Percentiles rank a stretch among this genome's conserved stretches.
These are phyloP conservation scores for Sistotremastrum suecicum DNA, from an alignment of 768 basidiomycete genomes.

Conservation along the genomic window DNA sequence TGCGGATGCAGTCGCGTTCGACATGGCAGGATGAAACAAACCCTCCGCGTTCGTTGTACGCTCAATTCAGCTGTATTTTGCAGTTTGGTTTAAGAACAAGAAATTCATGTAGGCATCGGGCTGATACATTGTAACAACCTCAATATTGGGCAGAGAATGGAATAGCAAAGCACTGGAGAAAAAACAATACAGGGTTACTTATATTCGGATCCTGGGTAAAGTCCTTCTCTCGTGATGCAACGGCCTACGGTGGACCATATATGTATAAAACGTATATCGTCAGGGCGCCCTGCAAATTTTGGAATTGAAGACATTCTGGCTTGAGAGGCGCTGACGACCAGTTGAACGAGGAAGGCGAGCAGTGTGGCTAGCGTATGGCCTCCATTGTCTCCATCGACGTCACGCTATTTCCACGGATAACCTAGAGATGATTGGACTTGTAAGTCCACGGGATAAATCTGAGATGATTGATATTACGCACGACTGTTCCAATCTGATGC, in stretches of 20 bases:
- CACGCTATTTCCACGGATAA: constrained; percentile 93
- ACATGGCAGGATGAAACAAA: no score
- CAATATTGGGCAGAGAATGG: no score
- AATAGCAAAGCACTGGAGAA: no score
- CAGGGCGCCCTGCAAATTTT: background rate
- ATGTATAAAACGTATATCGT: background rate
- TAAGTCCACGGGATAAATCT: background rate
- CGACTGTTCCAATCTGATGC: constrained; percentile 83
- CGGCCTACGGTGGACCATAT: constrained; percentile 2
- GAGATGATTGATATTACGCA: constrained; percentile 26
- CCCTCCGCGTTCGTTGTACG: no score
- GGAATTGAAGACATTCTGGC: constrained; percentile 1
- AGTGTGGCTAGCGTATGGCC: constrained; percentile 26
- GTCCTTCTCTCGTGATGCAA: constrained; percentile 7
- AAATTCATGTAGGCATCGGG: no score
- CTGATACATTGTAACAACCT: no score
- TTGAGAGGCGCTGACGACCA: constrained; percentile 11
- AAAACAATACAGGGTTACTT: no score
- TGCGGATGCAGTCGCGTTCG: no score
- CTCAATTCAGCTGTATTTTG: no score
- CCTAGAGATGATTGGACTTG: constrained; percentile 30
- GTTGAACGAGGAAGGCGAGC: constrained; percentile 9
- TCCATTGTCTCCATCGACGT: constrained; percentile 89
- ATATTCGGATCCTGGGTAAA: constrained; percentile 10
- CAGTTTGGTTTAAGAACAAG: no score